These are phyloP conservation scores for Phytophthora sp. DNA, from an alignment of 352 stramenopile genomes.

Conservation along the genomic window DNA sequence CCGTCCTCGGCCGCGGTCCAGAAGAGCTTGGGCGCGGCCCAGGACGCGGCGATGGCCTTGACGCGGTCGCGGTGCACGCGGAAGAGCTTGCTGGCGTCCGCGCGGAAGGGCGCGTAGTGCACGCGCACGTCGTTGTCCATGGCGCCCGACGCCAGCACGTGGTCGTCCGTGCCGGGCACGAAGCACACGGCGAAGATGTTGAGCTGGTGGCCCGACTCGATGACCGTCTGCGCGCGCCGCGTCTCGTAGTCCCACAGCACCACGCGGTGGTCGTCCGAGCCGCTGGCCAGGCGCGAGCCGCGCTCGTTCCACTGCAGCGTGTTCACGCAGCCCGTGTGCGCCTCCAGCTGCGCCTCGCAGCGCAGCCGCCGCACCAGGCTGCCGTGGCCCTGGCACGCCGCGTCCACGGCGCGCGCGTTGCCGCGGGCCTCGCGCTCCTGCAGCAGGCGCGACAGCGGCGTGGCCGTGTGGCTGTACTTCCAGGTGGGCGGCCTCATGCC, in stretches of 20 bases:
- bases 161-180: conserved; percentile 78
- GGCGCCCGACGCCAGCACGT: conserved; percentile 76
- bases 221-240: conserved; percentile 50
- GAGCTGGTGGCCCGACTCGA: conserved; percentile 75
- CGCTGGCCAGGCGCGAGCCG: conserved; percentile 71
- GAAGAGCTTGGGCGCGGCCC: conserved; percentile 75
- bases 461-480: conserved; percentile 38
- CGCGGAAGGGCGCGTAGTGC: conserved; percentile 83
- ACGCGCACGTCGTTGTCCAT: conserved; percentile 89
- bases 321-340: conserved; percentile 85
- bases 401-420: conserved; percentile 51
- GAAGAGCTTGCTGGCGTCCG: conserved; percentile 67
- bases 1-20: conserved; percentile 89
- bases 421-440: conserved; percentile 60
- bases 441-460: conserved; percentile 45
- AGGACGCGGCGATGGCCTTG: conserved; percentile 80
- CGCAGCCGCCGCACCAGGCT: conserved; percentile 64
- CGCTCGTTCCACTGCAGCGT: conserved; percentile 82
- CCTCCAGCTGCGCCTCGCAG: conserved; percentile 58
- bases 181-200: conserved; percentile 92
- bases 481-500: too few relatives aligned
- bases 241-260: conserved; percentile 86
- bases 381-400: conserved; percentile 58
- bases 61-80: conserved; percentile 76
- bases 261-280: conserved; percentile 85